Conservation (phyloP, 495 filamentous ascomycete genomes). For the Aspergillus leporis region DNA sequence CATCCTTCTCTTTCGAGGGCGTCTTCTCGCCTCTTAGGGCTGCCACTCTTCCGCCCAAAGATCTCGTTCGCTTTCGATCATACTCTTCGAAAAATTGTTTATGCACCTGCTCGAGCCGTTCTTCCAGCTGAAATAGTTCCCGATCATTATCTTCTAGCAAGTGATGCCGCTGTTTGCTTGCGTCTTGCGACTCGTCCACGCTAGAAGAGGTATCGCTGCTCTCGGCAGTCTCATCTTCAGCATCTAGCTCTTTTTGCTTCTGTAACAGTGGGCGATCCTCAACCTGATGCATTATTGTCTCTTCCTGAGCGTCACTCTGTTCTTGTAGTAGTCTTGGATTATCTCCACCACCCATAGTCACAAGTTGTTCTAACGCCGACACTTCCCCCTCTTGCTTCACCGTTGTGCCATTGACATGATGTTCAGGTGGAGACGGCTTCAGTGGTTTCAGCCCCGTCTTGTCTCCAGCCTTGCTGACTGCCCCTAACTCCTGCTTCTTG, state of each 20-base stretch:
- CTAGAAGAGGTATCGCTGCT: slow-evolving; percentile 37
- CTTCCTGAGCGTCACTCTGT: slow-evolving; percentile 79
- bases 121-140: slow-evolving; percentile 73
- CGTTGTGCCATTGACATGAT: slow-evolving; percentile 39
- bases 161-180: slow-evolving; percentile 64
- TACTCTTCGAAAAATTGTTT: slow-evolving; percentile 79
- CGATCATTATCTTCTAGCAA: slow-evolving; percentile 81
- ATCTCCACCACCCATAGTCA: slow-evolving; percentile 73
- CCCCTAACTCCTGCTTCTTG: slow-evolving; percentile 73
- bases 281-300: slow-evolving; percentile 83
- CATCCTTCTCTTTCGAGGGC: slow-evolving; percentile 49
- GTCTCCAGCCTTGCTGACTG: slow-evolving; percentile 17
- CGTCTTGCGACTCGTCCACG: slow-evolving; percentile 44
- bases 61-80: slow-evolving; percentile 50
- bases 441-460: slow-evolving; percentile 22
- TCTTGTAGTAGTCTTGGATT: slow-evolving; percentile 69
- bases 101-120: slow-evolving; percentile 74
- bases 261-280: slow-evolving; percentile 83
- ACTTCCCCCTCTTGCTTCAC: slow-evolving; percentile 34
- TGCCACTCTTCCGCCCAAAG: slow-evolving; percentile 59
- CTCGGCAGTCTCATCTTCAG: slow-evolving; percentile 69
- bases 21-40: slow-evolving; percentile 57
- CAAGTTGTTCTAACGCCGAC: slow-evolving; percentile 70
- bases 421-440: slow-evolving; percentile 26
- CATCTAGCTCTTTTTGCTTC: slow-evolving; percentile 85